phyloP scores from a whole-genome alignment of 2,329 filamentous ascomycete genomes.

The Ophiocordyceps camponoti-floridani region DNA sequence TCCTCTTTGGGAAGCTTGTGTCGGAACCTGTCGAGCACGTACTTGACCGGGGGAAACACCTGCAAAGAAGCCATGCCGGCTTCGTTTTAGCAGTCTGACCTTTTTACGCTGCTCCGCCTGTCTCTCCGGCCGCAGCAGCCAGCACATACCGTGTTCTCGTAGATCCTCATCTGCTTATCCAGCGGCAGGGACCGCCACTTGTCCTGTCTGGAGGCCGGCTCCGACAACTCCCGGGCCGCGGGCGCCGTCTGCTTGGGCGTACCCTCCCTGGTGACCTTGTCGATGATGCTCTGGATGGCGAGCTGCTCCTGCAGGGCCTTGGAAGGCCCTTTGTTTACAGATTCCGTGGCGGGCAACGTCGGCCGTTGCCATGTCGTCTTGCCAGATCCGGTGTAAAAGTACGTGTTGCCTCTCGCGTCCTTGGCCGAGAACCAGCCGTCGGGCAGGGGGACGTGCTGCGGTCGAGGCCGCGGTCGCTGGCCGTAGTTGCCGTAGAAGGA shows the following conservation, averaged over 20 bases:
- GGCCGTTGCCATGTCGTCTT: slow-evolving; percentile 70
- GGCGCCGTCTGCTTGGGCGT: slow-evolving; percentile 34
- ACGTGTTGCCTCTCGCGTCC: slow-evolving; percentile 52
- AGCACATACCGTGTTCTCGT: slow-evolving; percentile 68
- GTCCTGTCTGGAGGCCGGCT: slow-evolving; percentile 39
- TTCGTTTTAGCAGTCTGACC: too few species aligned
- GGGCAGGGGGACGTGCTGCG: slow-evolving; percentile 43
- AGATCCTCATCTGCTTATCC: slow-evolving; percentile 89
- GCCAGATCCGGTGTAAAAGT: slow-evolving; percentile 72
- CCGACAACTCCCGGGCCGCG: slow-evolving; percentile 45
- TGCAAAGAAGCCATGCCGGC: too few species aligned
- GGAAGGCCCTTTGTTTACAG: slow-evolving; percentile 45
- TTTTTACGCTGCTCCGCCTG: too few species aligned
- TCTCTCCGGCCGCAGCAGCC: too few species aligned
- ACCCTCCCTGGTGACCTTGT: slow-evolving; percentile 58
- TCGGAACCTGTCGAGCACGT: slow-evolving; percentile 73
- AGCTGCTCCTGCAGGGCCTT: slow-evolving; percentile 47
- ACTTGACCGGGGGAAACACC: slow-evolving; percentile 72
- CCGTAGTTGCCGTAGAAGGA: slow-evolving; percentile 30
- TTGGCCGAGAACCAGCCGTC: slow-evolving; percentile 72
- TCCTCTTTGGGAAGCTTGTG: slow-evolving; percentile 73
- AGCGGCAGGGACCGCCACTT: slow-evolving; percentile 52
- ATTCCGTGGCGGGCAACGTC: slow-evolving; percentile 47
- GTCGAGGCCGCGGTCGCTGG: slow-evolving; percentile 37
- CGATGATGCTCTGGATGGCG: slow-evolving; percentile 67